Evolutionary conservation across 2,329 filamentous ascomycete species (phyloP), one percentile per base, ranked within the genome.

Genomic region (Chaetomiaceae sp.): DNA sequence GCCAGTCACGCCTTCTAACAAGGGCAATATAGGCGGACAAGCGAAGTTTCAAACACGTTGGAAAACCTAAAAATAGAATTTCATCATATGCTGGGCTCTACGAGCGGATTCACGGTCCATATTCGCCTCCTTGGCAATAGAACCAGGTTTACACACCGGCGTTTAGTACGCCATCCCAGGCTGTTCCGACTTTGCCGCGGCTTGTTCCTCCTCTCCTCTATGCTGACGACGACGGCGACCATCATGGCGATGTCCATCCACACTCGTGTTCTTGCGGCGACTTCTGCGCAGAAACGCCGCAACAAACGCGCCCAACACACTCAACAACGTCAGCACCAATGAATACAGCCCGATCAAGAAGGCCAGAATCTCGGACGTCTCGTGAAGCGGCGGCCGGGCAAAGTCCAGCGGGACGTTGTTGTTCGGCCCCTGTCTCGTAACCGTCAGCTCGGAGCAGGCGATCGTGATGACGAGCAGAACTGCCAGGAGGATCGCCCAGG

Each of bases 271-370:
- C 21, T 48, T 43, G 25, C 40, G 41, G 5, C 50, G 51, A 9
- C 47, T 41, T 11, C 36, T 54, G 18, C 50, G 36, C 10, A 53
- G 18, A 21, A 54, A 30, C 3, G 50, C 38, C 0, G 47, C 42
- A 3, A 56, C 45, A 29, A 58, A 40, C 18, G 53, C 57, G 2
- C 58, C 56, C 1, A 61, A 2, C 2, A 62, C 54, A 34, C 58
- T 62, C 49, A 62, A 32, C 18, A 54, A 4, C 8, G 55, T 59
- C 53, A 62, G 27, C 2, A 57, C 52, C 23, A 62, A 14, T 23
- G 61, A 51, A 38, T 61, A 62, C 45, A 62, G 20, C 8, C 61
- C 61, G n/a, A 62, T 54, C 29, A 62, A 38, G 14, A 61, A 57
- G 0, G 53, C 59, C 38, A 62, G 21, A 34, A 62, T 60, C 55